Conservation (phyloP, 345 rosid species). For the Sapria himalayana region DNA sequence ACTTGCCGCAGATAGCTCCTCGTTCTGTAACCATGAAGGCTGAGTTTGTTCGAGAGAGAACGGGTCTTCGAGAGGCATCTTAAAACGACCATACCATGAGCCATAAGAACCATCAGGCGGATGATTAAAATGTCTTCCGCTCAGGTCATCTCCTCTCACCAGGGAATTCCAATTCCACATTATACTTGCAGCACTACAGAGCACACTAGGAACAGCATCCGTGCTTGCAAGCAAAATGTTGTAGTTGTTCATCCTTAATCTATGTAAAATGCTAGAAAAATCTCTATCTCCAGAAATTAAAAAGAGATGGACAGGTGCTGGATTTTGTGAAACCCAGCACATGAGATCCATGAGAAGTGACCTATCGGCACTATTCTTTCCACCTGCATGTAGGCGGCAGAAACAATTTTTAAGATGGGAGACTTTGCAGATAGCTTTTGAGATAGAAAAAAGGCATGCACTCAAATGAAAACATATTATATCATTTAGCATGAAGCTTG, state of each 20-base stretch:
- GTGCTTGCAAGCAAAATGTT: slow-evolving; percentile 59
- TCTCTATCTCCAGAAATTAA: slow-evolving; percentile 56
- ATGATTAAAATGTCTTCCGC: slow-evolving; percentile 49
- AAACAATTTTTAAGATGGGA: slow-evolving; percentile 5
- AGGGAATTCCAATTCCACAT: slow-evolving; percentile 72
- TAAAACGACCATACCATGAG: slow-evolving; percentile 85
- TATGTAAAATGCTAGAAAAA: slow-evolving; percentile 45
- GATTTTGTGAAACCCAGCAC: slow-evolving; percentile 70
- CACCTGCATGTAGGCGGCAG: slow-evolving; percentile 29
- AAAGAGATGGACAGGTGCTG: slow-evolving; percentile 87
- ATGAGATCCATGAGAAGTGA: slow-evolving; percentile 51
- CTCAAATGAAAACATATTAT: too few relatives aligned
- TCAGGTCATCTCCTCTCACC: slow-evolving; percentile 23
- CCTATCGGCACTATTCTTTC: slow-evolving; percentile 69
- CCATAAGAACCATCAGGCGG: slow-evolving; percentile 87
- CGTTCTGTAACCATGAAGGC: slow-evolving; percentile 10
- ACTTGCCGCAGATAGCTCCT: slow-evolving; percentile 14
- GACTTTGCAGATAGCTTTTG: too few relatives aligned
- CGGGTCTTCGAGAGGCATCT: slow-evolving; percentile 46
- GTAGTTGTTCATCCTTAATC: slow-evolving; percentile 70
- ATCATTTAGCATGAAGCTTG: too few relatives aligned
- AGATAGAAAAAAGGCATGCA: too few relatives aligned
- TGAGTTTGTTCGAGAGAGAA: slow-evolving; percentile 22
- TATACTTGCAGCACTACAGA: slow-evolving; percentile 79
- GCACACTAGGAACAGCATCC: slow-evolving; percentile 24